Evolutionary conservation across 1,284 basidiomycete species (phyloP), one percentile per base, ranked within the genome.

Genomic region (Irpex sp.): DNA sequence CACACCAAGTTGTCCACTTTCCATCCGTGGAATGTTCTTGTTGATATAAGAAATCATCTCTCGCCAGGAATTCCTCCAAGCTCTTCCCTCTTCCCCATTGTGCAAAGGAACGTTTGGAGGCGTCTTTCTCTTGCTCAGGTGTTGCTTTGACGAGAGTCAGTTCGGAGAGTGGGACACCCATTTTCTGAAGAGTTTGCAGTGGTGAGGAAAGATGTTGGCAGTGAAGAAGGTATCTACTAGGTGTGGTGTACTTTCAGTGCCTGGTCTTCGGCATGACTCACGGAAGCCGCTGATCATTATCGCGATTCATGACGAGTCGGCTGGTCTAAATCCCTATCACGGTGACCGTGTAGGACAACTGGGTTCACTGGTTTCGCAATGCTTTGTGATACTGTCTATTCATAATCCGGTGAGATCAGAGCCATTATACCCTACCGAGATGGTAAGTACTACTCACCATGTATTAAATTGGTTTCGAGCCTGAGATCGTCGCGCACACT

Each of bases 1-100:
- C 65, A 36, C 56, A 76, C 80, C 81, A 82, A n/a, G 75, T 76
- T 4, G 70, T 72, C 35, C 79, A 65, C 51, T 72, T 77, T 1
- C 74, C 78, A 31, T 75, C 66, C 4, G 58, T 46, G 3, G 78
- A 75, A 62, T 80, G 79, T 64, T 77, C 75, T 51, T 74, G 67
- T 2, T 21, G 33, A 51, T 79, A 75, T 69, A 81, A 68, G 15
- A 72, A 59, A 4, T 60, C 66, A 64, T 78, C 75, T 21, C 75
- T 70, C 35, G 68, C 66, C 5, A 79, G 57, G 64, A 77, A 81
- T 50, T 78, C 66, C 31, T 78, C 75, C 11, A 76, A 55, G 6
- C 72, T 71, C 46, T 75, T 67, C 4, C 69, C 70, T 60, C 73
- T 70, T 5, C 69, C 72, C 79, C 80, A 81, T 65, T 75, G 63